Evolutionary conservation across 306 rosid genomes (phyloP), one percentile per base, ranked within the genome.

Genomic region (Dryas alaskensis): DNA sequence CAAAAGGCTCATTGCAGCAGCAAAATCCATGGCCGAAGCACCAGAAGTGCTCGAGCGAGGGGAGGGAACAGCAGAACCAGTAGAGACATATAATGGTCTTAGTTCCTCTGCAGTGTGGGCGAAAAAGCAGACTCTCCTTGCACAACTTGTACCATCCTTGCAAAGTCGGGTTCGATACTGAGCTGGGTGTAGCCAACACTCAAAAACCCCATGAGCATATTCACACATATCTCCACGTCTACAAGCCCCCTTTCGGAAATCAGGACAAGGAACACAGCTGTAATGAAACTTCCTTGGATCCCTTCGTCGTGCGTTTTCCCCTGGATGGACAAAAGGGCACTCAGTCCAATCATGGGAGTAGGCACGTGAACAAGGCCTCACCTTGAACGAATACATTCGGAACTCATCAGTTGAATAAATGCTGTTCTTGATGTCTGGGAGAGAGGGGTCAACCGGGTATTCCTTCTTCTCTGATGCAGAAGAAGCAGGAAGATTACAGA

Each of bases 271-370:
- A 49, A 92, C 98, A 69, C 98, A 92, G 81, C 98, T 92, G 66
- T 92, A 92, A 72, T 92, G 98, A 65, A 84, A 92, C 83, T 92
- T 92, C 73, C 98, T 89, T 2, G 98, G 98, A 74, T 92, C 98
- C 90, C 98, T 90, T 78, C 98, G 87, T 14, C 98, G 90, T 51
- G 98, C 98, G 82, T 92, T 92, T 81, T 92, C 98, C 68, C 98
- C 98, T 0, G 98, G 98, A 79, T 92, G 98, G 48, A 90, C 98
- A 79, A 92, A 92, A 16, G 98, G 98, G 77, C 98, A 92, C 79
- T 92, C 98, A 0, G 98, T 92, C 98, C 98, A 92, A 76, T 92
- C 98, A 68, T 92, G 98, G 12, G 98, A 92, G 84, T 92, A 92
- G 19, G 98, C 98, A 1, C 98, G 93, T 0, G 97, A 92, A 80